A percentile compares a stretch with the other conserved stretches of the same genome.
phyloP scores from a whole-genome alignment of 208 protist genomes.

The Trypanosoma brucei region DNA sequence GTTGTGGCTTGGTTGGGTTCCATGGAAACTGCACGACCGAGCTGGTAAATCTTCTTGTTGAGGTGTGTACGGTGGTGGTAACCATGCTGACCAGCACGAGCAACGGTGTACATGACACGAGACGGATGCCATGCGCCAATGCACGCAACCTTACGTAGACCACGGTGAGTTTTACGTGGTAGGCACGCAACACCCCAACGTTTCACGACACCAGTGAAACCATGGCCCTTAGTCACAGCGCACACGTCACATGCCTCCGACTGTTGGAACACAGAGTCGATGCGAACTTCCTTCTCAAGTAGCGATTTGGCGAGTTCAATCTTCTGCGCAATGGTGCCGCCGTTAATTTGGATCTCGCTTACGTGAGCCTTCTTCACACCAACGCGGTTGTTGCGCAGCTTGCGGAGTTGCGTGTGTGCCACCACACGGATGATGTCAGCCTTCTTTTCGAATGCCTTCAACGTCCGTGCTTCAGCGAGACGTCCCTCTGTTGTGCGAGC shows the following conservation, averaged over 20 bases:
- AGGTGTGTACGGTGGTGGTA: slow-evolving; percentile 98
- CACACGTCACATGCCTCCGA: slow-evolving; percentile 97
- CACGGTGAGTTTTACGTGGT: slow-evolving; percentile 98
- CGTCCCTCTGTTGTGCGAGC: slow-evolving; percentile 81
- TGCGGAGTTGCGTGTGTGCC: slow-evolving; percentile 97
- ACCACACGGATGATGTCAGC: slow-evolving; percentile 96
- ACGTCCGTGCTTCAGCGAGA: slow-evolving; percentile 77
- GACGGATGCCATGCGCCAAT: slow-evolving; percentile 99
- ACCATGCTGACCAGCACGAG: slow-evolving; percentile 98
- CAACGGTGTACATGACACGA: slow-evolving; percentile 95
- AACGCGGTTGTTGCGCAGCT: slow-evolving; percentile 96
- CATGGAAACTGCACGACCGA: slow-evolving; percentile 87
- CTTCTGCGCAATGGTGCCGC: slow-evolving; percentile 95
- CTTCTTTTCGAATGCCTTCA: slow-evolving; percentile 95
- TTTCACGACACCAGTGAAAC: slow-evolving; percentile 97
- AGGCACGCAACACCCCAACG: slow-evolving; percentile 97
- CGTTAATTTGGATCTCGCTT: slow-evolving; percentile 99
- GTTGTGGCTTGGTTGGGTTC: slow-evolving; percentile 90
- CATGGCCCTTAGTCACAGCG: slow-evolving; percentile 97
- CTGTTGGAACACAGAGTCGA: slow-evolving; percentile 94
- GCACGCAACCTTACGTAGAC: slow-evolving; percentile 99
- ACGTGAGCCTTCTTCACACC: slow-evolving; percentile 98
- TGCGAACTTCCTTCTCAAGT: slow-evolving; percentile 96
- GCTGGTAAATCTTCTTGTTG: slow-evolving; percentile 99
- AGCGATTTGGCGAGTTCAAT: slow-evolving; percentile 91